A percentile compares a stretch with the other conserved stretches of the same genome.
Conservation (phyloP, 148 eudicot genomes). For the Hydrangea macrophylla region DNA sequence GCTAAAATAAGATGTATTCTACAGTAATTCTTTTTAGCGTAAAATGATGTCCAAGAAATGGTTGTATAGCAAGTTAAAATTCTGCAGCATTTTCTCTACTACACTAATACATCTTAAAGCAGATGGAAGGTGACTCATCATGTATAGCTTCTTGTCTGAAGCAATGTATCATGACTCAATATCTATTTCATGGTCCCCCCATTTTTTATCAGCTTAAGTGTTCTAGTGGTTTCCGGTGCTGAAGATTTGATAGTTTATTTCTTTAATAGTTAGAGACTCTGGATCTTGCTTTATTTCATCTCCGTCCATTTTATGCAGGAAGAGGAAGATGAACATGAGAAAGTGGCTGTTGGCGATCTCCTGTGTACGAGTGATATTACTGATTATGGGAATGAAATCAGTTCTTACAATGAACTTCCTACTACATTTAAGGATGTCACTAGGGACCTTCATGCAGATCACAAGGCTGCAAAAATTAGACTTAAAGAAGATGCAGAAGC, state of each 20-base stretch:
- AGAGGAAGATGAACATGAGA: conserved; percentile 74
- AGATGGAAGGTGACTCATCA: not conserved
- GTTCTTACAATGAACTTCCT: conserved; percentile 45
- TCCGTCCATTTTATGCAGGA: conserved; percentile 41
- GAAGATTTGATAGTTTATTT: too few relatives aligned
- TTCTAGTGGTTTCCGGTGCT: not conserved
- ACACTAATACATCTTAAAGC: too few relatives aligned
- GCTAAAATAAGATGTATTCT: too few relatives aligned
- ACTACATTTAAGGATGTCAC: conserved; percentile 33
- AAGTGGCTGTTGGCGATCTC: conserved; percentile 68
- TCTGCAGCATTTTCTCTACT: too few relatives aligned
- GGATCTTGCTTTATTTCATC: not conserved
- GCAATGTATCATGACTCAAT: too few relatives aligned
- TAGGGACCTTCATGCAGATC: conserved; percentile 84
- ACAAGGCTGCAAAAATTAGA: conserved; percentile 63
- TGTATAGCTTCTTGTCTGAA: too few relatives aligned
- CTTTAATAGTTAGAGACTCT: not conserved
- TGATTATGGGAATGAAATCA: conserved; percentile 38
- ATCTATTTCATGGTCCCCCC: not conserved
- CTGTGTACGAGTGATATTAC: conserved; percentile 48
- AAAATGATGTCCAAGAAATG: too few relatives aligned
- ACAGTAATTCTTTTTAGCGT: too few relatives aligned
- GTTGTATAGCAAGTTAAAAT: too few relatives aligned
- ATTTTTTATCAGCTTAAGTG: not conserved
- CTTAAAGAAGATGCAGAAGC: conserved; percentile 80